Percentiles rank a stretch among this genome's conserved stretches.
phyloP scores from a whole-genome alignment of 495 filamentous ascomycete genomes.

The Friedmanniomyces endolithicus region DNA sequence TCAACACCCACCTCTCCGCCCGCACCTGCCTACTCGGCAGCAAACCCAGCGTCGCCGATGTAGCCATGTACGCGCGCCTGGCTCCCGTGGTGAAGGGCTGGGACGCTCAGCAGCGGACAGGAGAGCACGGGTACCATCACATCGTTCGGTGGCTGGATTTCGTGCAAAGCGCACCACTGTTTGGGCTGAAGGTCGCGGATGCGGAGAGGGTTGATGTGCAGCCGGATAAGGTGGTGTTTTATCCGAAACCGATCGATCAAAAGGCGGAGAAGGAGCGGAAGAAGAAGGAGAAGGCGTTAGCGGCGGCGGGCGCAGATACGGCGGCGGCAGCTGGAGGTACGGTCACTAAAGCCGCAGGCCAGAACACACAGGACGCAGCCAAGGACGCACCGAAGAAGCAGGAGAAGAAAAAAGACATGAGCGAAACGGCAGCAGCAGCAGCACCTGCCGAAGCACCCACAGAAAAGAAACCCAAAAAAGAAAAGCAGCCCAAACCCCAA shows the following conservation, averaged over 20 bases:
- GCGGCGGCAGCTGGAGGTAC: conserved; percentile 18
- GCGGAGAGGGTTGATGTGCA: conserved; percentile 73
- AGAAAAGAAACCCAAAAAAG: conserved; percentile 55
- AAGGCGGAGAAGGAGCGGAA: conserved; percentile 46
- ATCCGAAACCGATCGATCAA: conserved; percentile 35
- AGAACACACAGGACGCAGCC: conserved; percentile 11
- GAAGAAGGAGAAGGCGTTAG: conserved; percentile 33
- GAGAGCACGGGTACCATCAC: conserved; percentile 78
- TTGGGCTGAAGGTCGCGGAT: conserved; percentile 55
- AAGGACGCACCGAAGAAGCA: conserved; percentile 24
- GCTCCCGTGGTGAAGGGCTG: conserved; percentile 68
- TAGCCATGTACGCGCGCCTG: conserved; percentile 71
- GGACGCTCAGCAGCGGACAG: conserved; percentile 78
- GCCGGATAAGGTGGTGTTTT: conserved; percentile 61
- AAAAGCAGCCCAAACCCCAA: conserved; percentile 54
- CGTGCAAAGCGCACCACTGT: conserved; percentile 76
- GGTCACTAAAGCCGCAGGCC: conserved; percentile 5
- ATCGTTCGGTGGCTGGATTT: conserved; percentile 89
- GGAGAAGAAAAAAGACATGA: conserved; percentile 26
- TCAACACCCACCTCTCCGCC: conserved; percentile 77
- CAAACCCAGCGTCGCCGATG: conserved; percentile 83
- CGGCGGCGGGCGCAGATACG: conserved; percentile 17
- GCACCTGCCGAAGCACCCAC: conserved; percentile 21
- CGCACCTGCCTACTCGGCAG: conserved; percentile 80
- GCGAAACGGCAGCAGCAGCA: conserved; percentile 23